These are phyloP conservation scores for Capillidium heterosporum DNA, from an alignment of 371 early-diverging fungal genomes.

Conservation along the genomic window DNA sequence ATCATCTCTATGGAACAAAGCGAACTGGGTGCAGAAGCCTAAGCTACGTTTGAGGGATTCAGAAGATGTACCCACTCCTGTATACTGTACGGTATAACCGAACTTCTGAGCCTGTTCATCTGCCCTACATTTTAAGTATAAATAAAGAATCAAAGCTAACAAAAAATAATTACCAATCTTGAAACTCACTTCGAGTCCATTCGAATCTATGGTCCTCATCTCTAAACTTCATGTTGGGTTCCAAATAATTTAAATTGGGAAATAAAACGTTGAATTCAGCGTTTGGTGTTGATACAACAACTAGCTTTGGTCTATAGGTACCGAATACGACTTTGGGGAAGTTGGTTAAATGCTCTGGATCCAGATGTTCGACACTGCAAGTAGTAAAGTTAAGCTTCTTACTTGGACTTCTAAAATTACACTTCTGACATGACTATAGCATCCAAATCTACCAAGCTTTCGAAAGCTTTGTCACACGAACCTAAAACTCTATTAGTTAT, in stretches of 20 bases:
- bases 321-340: slow-evolving; percentile 44
- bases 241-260: slow-evolving; percentile 51
- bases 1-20: slow-evolving; percentile 24
- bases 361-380: slow-evolving; percentile 31
- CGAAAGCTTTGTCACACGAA: slow-evolving; percentile 23
- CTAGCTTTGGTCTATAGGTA: slow-evolving; percentile 33
- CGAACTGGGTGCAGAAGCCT: slow-evolving; percentile 68
- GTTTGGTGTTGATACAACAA: slow-evolving; percentile 64
- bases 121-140: slow-evolving; percentile 23
- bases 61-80: slow-evolving; percentile 43
- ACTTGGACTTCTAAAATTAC: slow-evolving; percentile 5
- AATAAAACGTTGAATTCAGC: slow-evolving; percentile 79
- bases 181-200: slow-evolving; percentile 74
- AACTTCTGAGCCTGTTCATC: slow-evolving; percentile 26
- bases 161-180: slow-evolving; percentile 35
- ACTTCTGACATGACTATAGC: slow-evolving; percentile 51
- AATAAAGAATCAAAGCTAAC: neutral
- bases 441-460: slow-evolving; percentile 22
- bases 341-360: slow-evolving; percentile 23
- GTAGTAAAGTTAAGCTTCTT: neutral
- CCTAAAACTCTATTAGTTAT: slow-evolving; percentile 13
- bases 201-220: slow-evolving; percentile 85
- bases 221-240: slow-evolving; percentile 37
- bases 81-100: slow-evolving; percentile 37
- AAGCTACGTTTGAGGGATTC: slow-evolving; percentile 16